Evolutionary conservation across 1,284 basidiomycete species (phyloP).

Genomic region (Mycosarcoma mackinlayi): DNA sequence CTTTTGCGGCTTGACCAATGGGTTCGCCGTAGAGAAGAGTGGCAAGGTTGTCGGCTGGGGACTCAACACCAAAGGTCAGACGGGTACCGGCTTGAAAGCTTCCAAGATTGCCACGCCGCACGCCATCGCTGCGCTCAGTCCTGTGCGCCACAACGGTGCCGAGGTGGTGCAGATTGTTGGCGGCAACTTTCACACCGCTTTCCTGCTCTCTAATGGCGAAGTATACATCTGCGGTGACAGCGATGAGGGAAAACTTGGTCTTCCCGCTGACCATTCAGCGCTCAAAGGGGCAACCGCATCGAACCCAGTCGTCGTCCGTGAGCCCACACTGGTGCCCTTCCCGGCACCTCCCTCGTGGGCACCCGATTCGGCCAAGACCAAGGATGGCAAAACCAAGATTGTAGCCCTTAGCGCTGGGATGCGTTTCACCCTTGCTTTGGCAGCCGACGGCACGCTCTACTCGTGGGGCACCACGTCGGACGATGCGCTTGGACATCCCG

Average conservation of each 20-base stretch:
- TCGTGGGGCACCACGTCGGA: conserved; percentile 83
- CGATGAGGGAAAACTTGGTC: conserved; percentile 61
- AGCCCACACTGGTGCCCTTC: conserved; percentile 62
- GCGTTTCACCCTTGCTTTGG: conserved; percentile 85
- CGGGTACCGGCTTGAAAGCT: conserved; percentile 72
- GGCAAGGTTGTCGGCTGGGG: conserved; percentile 92
- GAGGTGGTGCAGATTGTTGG: conserved; percentile 74
- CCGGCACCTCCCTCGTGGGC: conserved; percentile 69
- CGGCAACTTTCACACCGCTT: conserved; percentile 87
- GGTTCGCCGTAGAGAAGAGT: conserved; percentile 84
- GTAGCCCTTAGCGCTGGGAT: conserved; percentile 80
- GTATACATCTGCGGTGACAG: conserved; percentile 72
- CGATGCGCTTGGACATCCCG: conserved; percentile 70
- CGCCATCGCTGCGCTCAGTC: conserved; percentile 76
- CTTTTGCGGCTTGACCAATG: conserved; percentile 84
- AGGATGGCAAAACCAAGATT: conserved; percentile 74
- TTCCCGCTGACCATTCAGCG: conserved; percentile 44
- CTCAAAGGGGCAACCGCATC: conserved; percentile 34
- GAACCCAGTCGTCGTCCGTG: conserved; percentile 48
- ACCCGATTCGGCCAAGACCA: conserved; percentile 55
- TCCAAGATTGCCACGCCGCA: conserved; percentile 77
- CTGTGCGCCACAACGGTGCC: conserved; percentile 73
- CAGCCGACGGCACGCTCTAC: conserved; percentile 80
- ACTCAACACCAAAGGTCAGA: conserved; percentile 81
- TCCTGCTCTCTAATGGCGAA: conserved; percentile 82